Conservation (phyloP, 768 basidiomycete genomes). For the Boletus pseudopeckii region DNA sequence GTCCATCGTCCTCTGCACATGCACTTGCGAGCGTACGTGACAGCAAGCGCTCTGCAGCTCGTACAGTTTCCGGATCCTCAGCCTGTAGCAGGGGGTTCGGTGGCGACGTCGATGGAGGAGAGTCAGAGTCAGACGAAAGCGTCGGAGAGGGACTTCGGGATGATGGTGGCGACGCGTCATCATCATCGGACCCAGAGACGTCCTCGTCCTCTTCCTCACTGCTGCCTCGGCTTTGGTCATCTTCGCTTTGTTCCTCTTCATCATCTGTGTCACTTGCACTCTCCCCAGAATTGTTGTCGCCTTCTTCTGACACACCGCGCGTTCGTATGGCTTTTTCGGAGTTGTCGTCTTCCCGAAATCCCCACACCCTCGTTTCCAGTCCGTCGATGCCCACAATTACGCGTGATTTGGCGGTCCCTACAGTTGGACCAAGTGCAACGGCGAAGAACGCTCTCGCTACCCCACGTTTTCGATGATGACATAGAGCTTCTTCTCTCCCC, state of each 20-base stretch:
- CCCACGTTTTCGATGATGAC: slow-evolving; percentile 3
- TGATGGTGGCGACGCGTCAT: slow-evolving; percentile 12
- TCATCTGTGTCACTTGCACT: background rate
- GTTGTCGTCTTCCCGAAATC: slow-evolving; percentile 11
- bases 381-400: slow-evolving; percentile 65
- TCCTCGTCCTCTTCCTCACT: slow-evolving; percentile 13
- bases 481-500: background rate
- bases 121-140: slow-evolving; percentile 16
- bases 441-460: slow-evolving; percentile 49
- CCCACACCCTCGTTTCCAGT: slow-evolving; percentile 45
- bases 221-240: background rate
- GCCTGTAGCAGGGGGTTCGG: slow-evolving; percentile 3
- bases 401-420: slow-evolving; percentile 56
- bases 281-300: background rate
- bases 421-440: slow-evolving; percentile 63
- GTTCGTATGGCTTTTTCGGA: slow-evolving; percentile 30
- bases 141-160: slow-evolving; percentile 28
- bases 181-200: slow-evolving; percentile 5
- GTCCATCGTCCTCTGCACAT: slow-evolving; percentile 38
- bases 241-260: slow-evolving; percentile 9
- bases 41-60: slow-evolving; percentile 39
- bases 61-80: slow-evolving; percentile 34
- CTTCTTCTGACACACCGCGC: background rate
- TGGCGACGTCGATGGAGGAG: slow-evolving; percentile 26
- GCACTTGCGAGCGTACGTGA: slow-evolving; percentile 45